Evolutionary conservation across 352 stramenopile genomes (phyloP), one percentile per base, ranked within the genome.

Genomic region (Globisporangium uncinulatum): DNA sequence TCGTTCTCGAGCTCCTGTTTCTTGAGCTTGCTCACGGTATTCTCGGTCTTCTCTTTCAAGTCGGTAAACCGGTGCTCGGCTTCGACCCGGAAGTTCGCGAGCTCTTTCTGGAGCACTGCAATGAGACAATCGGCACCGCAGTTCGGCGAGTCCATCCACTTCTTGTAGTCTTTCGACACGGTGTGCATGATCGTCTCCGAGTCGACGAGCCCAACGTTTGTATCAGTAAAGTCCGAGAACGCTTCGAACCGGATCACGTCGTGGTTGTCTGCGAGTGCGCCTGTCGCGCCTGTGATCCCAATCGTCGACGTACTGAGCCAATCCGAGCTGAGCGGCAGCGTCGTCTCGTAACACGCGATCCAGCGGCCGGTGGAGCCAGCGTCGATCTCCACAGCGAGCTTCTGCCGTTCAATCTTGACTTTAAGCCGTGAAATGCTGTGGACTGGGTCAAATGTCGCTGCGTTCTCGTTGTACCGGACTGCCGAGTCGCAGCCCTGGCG

Each of bases 11-110:
- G 63, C 61, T 94, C 84, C 56, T 90, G 79, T 44, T 73, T 74
- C 63, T 83, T 83, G 24, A 94, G 68, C 60, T 92, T 91, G 34
- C 49, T 58, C 13, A 94, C 82, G 17, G 74, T 91, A 62, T 90
- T 87, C 54, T 77, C 71, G n/a, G 80, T 94, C 69, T 89, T 91
- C 60, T 94, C 84, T 69, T 92, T 91, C 45, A 94, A 56, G 60
- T 92, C 83, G 9, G 79, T 69, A 57, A 94, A 89, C 46, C 79
- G 77, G 66, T 94, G 84, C 62, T 94, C 84, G 11, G 81, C 82
- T 42, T 90, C 73, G 34, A 94, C 67, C 52, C 79, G 81, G 63
- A 94, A 92, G 60, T 92, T 94, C 29, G 61, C 65, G 29, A 94
- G 49, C 53, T 91, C 76, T 64, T 94, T 94, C 63, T 86, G 71